Conservation (phyloP, 2,329 filamentous ascomycete species). For the Apiospora malaysiana region DNA sequence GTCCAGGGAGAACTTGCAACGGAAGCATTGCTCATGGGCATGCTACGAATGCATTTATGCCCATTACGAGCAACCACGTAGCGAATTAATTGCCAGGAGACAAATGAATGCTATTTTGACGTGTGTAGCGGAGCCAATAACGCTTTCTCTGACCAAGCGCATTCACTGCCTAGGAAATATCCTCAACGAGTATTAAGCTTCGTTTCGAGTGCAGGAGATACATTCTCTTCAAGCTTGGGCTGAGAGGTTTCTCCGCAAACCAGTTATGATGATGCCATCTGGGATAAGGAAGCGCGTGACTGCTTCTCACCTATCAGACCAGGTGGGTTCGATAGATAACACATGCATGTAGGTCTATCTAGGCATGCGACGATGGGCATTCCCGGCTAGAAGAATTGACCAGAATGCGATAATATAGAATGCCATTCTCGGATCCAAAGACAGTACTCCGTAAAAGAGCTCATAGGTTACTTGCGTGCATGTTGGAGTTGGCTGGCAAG, state of each 20-base stretch:
- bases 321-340: constrained; percentile 9
- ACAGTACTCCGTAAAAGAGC: too few species aligned
- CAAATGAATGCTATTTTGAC: neutral
- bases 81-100: neutral
- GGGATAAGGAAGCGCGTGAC: constrained; percentile 5
- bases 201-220: neutral
- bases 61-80: constrained; percentile 6
- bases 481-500: neutral
- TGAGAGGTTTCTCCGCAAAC: neutral
- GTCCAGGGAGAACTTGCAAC: neutral
- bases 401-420: neutral
- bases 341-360: neutral
- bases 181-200: neutral
- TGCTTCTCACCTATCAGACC: neutral
- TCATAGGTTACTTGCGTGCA: neutral
- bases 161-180: neutral
- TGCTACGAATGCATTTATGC: neutral
- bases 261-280: constrained; percentile 7
- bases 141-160: neutral
- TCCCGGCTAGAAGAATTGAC: neutral
- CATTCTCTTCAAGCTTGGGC: neutral
- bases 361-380: neutral
- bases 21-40: neutral
- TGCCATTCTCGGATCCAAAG: neutral
- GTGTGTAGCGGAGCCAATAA: neutral